These are phyloP conservation scores for Dryas alaskensis DNA, from an alignment of 306 rosid species.

Conservation along the genomic window DNA sequence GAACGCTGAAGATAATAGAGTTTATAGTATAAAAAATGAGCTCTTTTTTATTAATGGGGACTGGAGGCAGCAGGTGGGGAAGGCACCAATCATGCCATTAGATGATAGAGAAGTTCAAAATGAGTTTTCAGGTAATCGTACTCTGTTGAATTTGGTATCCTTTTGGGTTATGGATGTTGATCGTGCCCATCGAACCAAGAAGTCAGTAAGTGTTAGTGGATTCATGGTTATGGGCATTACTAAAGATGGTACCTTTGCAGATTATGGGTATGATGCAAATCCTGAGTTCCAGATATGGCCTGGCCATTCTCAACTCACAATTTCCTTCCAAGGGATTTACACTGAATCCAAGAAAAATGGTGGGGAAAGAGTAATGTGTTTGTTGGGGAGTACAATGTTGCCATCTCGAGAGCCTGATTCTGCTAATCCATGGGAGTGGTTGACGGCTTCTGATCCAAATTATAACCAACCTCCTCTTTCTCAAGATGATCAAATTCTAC, in stretches of 20 bases:
- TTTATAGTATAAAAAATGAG: slow-evolving; percentile 48
- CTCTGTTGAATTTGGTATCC: slow-evolving; percentile 53
- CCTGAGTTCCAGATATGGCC: slow-evolving; percentile 61
- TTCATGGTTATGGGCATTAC: slow-evolving; percentile 60
- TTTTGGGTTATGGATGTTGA: slow-evolving; percentile 73
- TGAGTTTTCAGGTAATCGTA: slow-evolving; percentile 19
- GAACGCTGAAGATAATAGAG: slow-evolving; percentile 40
- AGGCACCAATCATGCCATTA: slow-evolving; percentile 74
- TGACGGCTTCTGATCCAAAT: slow-evolving; percentile 39
- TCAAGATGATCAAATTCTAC: slow-evolving; percentile 72
- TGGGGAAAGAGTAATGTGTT: slow-evolving; percentile 83
- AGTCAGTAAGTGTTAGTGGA: slow-evolving; percentile 53
- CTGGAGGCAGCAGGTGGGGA: slow-evolving; percentile 66
- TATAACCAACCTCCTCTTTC: slow-evolving; percentile 47
- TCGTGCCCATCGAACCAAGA: slow-evolving; percentile 54
- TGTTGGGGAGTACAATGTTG: slow-evolving; percentile 73
- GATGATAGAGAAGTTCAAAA: slow-evolving; percentile 27
- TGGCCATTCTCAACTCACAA: slow-evolving; percentile 53
- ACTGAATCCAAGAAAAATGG: slow-evolving; percentile 74
- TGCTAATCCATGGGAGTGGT: slow-evolving; percentile 75
- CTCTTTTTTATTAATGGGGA: slow-evolving; percentile 73
- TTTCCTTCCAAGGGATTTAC: slow-evolving; percentile 77
- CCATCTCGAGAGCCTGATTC: slow-evolving; percentile 66
- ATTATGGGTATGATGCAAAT: slow-evolving; percentile 33
- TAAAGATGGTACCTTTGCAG: slow-evolving; percentile 37